phyloP scores from a whole-genome alignment of 2,329 filamentous ascomycete species.

The Colletotrichum liaoningense region DNA sequence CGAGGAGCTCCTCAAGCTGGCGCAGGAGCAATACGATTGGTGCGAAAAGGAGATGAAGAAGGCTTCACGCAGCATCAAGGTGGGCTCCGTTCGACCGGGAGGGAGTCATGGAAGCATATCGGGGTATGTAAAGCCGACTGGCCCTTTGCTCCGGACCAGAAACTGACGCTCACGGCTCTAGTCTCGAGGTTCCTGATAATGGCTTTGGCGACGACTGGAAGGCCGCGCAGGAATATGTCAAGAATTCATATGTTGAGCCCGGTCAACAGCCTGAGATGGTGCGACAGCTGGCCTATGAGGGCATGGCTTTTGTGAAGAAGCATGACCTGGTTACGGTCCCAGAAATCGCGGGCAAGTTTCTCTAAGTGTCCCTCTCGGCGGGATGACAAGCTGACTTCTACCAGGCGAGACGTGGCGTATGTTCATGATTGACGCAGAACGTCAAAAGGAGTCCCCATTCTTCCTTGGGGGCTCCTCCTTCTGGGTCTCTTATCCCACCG shows the following conservation, averaged over 20 bases:
- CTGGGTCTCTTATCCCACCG: constrained; percentile 67
- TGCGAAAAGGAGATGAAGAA: constrained; percentile 66
- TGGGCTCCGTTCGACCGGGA: background rate
- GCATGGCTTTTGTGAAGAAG: constrained; percentile 62
- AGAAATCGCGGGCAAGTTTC: constrained; percentile 48
- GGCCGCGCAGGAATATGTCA: constrained; percentile 65
- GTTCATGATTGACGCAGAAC: constrained; percentile 65
- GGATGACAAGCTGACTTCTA: background rate
- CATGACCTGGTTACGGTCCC: constrained; percentile 68
- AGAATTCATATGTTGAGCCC: constrained; percentile 63
- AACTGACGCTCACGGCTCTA: background rate
- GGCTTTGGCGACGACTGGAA: constrained; percentile 60
- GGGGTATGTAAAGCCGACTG: constrained; percentile 11
- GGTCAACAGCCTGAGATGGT: constrained; percentile 66
- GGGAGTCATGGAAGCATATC: background rate
- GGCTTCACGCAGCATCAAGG: constrained; percentile 55
- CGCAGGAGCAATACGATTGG: constrained; percentile 64
- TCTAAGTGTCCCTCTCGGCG: background rate
- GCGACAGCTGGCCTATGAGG: constrained; percentile 61
- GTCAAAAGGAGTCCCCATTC: constrained; percentile 68
- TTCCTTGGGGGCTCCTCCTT: constrained; percentile 67
- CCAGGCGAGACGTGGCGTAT: constrained; percentile 63
- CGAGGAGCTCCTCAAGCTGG: constrained; percentile 65
- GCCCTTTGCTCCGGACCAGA: background rate
- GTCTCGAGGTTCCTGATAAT: background rate